A percentile compares a stretch with the other conserved stretches of the same genome.
Evolutionary conservation across 169 alveolate genomes (phyloP).

Genomic region (Plasmodium blacklocki): DNA sequence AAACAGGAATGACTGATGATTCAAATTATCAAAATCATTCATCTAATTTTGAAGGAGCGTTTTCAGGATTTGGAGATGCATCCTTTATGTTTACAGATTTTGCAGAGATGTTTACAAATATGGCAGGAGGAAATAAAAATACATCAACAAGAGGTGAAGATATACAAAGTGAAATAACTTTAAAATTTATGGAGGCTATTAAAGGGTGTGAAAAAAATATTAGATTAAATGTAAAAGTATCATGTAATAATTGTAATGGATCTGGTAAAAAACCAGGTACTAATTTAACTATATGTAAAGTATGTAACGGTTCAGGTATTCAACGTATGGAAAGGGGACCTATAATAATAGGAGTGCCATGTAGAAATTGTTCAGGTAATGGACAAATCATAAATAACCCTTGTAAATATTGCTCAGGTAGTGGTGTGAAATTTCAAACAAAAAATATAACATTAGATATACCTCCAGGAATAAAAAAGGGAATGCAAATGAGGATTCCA

Average conservation of each 20-base stretch:
- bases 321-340: conserved; percentile 91
- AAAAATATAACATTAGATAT: conserved; percentile 85
- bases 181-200: conserved; percentile 90
- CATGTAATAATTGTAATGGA: conserved; percentile 89
- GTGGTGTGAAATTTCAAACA: conserved; percentile 88
- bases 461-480: conserved; percentile 88
- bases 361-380: conserved; percentile 89
- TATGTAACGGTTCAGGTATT: conserved; percentile 90
- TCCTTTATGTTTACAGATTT: conserved; percentile 90
- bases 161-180: conserved; percentile 86
- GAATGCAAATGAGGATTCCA: conserved; percentile 90
- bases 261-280: conserved; percentile 87
- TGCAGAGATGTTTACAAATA: conserved; percentile 88
- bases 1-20: conserved; percentile 92
- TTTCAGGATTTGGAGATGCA: conserved; percentile 86
- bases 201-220: conserved; percentile 88
- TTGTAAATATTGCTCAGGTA: conserved; percentile 88
- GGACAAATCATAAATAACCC: conserved; percentile 89
- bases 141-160: conserved; percentile 87
- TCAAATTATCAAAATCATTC: conserved; percentile 76
- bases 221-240: conserved; percentile 83
- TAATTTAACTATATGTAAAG: conserved; percentile 83
- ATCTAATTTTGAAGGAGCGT: conserved; percentile 81
- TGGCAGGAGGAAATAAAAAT: conserved; percentile 84
- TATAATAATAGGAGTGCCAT: conserved; percentile 89